Evolutionary conservation across 441 rosid species (phyloP), one percentile per base, ranked within the genome.

Genomic region (Erysimum cheiri): DNA sequence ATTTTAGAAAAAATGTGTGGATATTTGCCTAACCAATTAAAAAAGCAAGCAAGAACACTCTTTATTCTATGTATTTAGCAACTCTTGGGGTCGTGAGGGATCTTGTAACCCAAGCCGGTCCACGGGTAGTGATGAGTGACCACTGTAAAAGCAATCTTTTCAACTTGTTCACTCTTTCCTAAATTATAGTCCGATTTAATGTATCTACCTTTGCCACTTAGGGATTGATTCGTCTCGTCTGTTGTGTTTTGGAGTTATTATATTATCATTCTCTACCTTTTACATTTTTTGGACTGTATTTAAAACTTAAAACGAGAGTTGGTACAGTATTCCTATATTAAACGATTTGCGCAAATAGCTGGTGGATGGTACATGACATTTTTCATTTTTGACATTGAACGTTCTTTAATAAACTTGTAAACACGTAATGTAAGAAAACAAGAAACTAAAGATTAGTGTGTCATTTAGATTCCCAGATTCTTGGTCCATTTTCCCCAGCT

Each of bases 171-270:
- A 40, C 19, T 58, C 11, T 67, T 67, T 54, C 58, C 41, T 54
- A 8, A 68, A 35, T 46, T 37, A 17, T 36, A 29, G 22, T 29
- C 52, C 10, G 4, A 44, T 59, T 67, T 33, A 67, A 44, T 28
- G 68, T 67, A 19, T 32, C 13, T 32, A 56, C 15, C 26, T 61
- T 68, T 31, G 12, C 64, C 40, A 61, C 6, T 68, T 53, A 19
- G 39, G 54, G 73, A 61, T 43, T 61, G 73, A 68, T 74, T 74
- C 73, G 62, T 54, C 26, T 68, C 73, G 73, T 68, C 73, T 68
- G 64, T 74, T 68, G 64, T 68, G 59, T 46, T 11, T 74, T 74
- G 78, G 78, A 68, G 22, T 54, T 60, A 73, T 50, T n/a, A n/a
- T 67, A 36, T 46, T 61, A 28, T 14, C 36, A 44, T 35, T 40